Percentiles rank a stretch among this genome's conserved stretches.
phyloP scores from a whole-genome alignment of 2,329 filamentous ascomycete genomes.

The Chaetomium sp. region DNA sequence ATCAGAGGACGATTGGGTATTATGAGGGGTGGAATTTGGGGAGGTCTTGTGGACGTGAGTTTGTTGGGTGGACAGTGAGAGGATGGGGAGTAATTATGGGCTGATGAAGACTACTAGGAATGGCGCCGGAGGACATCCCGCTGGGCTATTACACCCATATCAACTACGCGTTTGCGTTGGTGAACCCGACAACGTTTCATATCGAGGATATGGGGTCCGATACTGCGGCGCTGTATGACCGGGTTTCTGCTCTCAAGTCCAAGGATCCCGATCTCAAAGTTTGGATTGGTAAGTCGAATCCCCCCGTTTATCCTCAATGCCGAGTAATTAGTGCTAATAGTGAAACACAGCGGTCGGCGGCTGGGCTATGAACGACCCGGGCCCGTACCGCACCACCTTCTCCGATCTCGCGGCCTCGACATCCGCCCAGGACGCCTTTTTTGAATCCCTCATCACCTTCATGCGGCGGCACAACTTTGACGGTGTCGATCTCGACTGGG shows the following conservation, averaged over 20 bases:
- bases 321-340: too few relatives aligned
- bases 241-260: not conserved
- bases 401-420: not conserved
- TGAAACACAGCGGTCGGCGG: not conserved
- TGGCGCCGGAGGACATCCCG: not conserved
- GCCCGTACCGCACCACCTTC: not conserved
- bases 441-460: not conserved
- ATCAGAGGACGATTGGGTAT: not conserved
- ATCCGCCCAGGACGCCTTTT: not conserved
- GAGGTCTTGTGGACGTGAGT: not conserved
- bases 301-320: too few relatives aligned
- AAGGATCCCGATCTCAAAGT: not conserved
- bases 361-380: constrained; percentile 1
- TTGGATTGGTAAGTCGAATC: not conserved
- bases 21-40: constrained; percentile 1
- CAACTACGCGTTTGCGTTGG: not conserved
- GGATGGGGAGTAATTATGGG: too few relatives aligned
- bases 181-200: not conserved
- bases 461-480: not conserved
- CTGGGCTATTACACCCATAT: constrained; percentile 1
- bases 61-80: too few relatives aligned
- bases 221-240: not conserved
- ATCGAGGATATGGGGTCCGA: not conserved
- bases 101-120: not conserved
- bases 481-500: constrained; percentile 4